Evolutionary conservation across 352 stramenopile genomes (phyloP), one percentile per base, ranked within the genome.

Genomic region (Phytophthora fragariaefolia): DNA sequence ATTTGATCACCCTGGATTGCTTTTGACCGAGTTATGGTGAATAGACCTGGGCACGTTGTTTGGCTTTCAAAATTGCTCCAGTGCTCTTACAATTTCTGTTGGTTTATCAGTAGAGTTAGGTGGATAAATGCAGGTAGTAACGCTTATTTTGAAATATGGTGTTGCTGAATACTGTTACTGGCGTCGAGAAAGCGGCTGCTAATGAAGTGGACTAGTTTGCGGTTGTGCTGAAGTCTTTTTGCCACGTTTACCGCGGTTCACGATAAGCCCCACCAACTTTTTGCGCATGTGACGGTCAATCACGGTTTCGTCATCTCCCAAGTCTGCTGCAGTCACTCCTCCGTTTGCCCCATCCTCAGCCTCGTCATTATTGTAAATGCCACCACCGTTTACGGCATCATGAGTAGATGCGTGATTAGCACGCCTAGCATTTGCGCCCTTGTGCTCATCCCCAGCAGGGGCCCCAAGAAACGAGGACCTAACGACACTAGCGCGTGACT

Each of bases 201-300:
- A 76, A 70, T 73, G 63, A 34, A 55, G 38, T 50, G 58, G 49
- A 63, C 49, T 71, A 4, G 54, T 64, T 58, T 72, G 52, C 47
- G 64, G 47, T 40, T 64, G 58, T 24, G 38, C 53, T 12, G 57
- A 62, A 0, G 69, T 26, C 50, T 89, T 92, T 71, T 93, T 92
- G 48, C 77, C 84, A 28, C 83, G 87, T 60, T 89, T 91, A 43
- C 75, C 83, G 43, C 82, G 75, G 64, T 92, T 95, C 57, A 95
- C 73, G 49, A 93, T 78, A n/a, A 95, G 72, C 3, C 82, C 85
- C 12, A 92, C 80, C 43, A 93, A 76, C 61, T 95, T 93, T 77
- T 93, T 95, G 66, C 85, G 82, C 83, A 89, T 95, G 57, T 79
- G 38, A 6, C 83, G 80, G 52, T 92, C 82, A 54, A 92, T 93